Conservation (phyloP, 495 filamentous ascomycete genomes). For the Xylaria bambusicola region DNA sequence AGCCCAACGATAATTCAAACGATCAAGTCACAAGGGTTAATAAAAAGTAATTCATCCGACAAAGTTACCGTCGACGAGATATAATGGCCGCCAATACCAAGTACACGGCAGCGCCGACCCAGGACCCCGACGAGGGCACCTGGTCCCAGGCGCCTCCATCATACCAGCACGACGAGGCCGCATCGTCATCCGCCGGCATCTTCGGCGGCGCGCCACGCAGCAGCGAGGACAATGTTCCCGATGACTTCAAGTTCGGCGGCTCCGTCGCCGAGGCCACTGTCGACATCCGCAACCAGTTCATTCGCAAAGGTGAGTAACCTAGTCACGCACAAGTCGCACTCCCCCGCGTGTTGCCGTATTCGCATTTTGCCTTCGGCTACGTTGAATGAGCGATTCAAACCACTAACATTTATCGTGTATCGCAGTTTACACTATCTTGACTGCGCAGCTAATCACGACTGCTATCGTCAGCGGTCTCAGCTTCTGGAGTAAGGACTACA, state of each 20-base stretch:
- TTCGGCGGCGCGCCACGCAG: conserved; percentile 61
- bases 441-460: conserved; percentile 86
- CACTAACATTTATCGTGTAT: not conserved
- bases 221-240: conserved; percentile 86
- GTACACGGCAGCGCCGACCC: conserved; percentile 70
- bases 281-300: conserved; percentile 95
- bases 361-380: too few relatives aligned
- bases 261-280: conserved; percentile 89
- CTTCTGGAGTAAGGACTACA: conserved; percentile 81
- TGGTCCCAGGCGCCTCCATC: conserved; percentile 87
- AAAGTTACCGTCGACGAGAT: not conserved
- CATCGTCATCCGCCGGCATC: conserved; percentile 41
- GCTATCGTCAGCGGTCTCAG: conserved; percentile 76
- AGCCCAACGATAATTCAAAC: not conserved
- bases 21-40: not conserved
- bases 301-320: conserved; percentile 64
- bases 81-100: conserved; percentile 68
- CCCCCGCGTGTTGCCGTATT: too few relatives aligned
- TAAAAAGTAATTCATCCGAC: not conserved
- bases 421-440: conserved; percentile 52
- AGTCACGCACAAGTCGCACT: conserved; percentile 41
- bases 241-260: conserved; percentile 98
- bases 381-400: too few relatives aligned
- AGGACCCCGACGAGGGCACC: conserved; percentile 64
- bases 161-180: conserved; percentile 57